Conservation (phyloP, 73 alveolate genomes). For the Paramecium sexaurelia region DNA sequence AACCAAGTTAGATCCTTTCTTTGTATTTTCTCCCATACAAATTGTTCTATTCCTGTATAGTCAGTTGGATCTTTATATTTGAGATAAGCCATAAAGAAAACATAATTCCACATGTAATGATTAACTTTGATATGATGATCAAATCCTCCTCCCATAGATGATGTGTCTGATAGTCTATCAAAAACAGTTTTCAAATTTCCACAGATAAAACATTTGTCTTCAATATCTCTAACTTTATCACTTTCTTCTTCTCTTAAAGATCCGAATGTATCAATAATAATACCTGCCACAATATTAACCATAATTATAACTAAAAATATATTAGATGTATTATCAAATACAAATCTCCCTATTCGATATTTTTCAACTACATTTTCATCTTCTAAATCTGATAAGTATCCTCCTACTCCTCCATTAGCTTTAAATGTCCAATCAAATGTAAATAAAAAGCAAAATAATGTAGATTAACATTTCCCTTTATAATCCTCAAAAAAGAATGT, state of each 20-base stretch:
- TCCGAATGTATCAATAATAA: constrained; percentile 83
- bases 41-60: constrained; percentile 68
- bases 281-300: constrained; percentile 83
- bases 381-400: constrained; percentile 26
- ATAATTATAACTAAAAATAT: constrained; percentile 71
- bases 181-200: constrained; percentile 72
- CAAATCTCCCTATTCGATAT: constrained; percentile 68
- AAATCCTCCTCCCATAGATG: constrained; percentile 69
- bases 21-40: constrained; percentile 44
- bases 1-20: constrained; percentile 63
- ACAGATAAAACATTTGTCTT: constrained; percentile 80
- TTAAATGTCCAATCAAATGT: constrained; percentile 69
- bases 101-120: constrained; percentile 86
- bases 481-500: constrained; percentile 70
- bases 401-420: constrained; percentile 72
- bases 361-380: constrained; percentile 17
- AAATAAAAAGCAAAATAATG: constrained; percentile 56
- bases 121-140: constrained; percentile 71
- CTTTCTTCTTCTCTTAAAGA: constrained; percentile 76
- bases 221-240: constrained; percentile 69
- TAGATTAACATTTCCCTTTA: constrained; percentile 48
- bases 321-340: constrained; percentile 75
- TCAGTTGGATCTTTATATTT: constrained; percentile 71
- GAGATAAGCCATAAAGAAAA: constrained; percentile 80
- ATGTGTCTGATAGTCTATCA: constrained; percentile 57